These are phyloP conservation scores for Pyronema omphalodes DNA, from an alignment of 495 filamentous ascomycete genomes.

Conservation along the genomic window DNA sequence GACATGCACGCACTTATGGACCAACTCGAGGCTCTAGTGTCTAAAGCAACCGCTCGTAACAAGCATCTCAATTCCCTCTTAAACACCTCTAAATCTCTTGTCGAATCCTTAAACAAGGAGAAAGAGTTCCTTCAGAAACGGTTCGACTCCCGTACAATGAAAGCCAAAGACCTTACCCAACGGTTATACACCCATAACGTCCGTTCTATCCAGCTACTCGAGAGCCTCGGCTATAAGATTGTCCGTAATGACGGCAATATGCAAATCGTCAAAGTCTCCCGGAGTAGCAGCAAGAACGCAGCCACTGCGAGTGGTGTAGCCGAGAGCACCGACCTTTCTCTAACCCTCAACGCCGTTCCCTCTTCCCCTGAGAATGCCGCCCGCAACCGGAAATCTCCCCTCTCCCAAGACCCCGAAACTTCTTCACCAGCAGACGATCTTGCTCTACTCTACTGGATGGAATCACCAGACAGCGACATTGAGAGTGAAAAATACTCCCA, in stretches of 20 bases:
- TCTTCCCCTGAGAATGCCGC: not conserved
- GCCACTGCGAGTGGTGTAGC: constrained; percentile 34
- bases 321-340: constrained; percentile 23
- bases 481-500: constrained; percentile 53
- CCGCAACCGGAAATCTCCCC: not conserved
- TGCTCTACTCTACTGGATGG: constrained; percentile 59
- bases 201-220: constrained; percentile 56
- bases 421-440: constrained; percentile 36
- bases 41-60: constrained; percentile 15
- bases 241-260: constrained; percentile 48
- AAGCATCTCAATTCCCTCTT: constrained; percentile 31
- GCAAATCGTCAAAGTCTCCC: constrained; percentile 51
- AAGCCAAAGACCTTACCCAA: constrained; percentile 65
- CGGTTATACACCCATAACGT: constrained; percentile 61
- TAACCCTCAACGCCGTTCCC: not conserved
- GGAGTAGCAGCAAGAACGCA: constrained; percentile 39
- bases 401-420: not conserved
- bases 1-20: constrained; percentile 8
- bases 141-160: constrained; percentile 43
- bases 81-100: constrained; percentile 39
- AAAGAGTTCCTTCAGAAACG: constrained; percentile 40
- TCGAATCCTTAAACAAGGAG: constrained; percentile 39
- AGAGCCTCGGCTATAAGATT: constrained; percentile 65
- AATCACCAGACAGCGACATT: constrained; percentile 41
- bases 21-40: constrained; percentile 13